Evolutionary conservation across 2,329 filamentous ascomycete species (phyloP).

Genomic region (Spiromastix sp.): DNA sequence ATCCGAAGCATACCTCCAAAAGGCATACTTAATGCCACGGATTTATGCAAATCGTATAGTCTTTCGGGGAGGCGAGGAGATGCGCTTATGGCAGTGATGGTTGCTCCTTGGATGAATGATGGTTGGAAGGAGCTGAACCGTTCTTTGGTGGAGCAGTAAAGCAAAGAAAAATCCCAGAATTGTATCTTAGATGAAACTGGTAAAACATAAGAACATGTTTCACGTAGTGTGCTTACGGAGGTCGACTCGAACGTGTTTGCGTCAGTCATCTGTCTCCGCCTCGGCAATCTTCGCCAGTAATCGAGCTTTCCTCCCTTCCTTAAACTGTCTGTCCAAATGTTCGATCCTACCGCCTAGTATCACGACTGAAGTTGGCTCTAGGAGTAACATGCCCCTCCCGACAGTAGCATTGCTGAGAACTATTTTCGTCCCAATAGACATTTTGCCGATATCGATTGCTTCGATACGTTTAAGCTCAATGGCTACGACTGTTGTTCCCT

Average conservation of each 20-base stretch:
- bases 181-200: too few species aligned
- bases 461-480: conserved; percentile 61
- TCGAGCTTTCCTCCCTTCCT: conserved; percentile 56
- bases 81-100: conserved; percentile 64
- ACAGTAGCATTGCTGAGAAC: conserved; percentile 55
- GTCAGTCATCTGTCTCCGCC: too few species aligned
- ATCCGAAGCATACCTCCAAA: conserved; percentile 61
- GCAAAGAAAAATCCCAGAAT: too few species aligned
- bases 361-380: conserved; percentile 58
- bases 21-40: conserved; percentile 56
- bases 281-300: conserved; percentile 54
- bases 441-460: conserved; percentile 47
- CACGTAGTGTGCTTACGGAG: too few species aligned
- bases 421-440: conserved; percentile 73
- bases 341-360: conserved; percentile 85
- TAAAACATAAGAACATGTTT: too few species aligned
- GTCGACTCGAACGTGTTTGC: too few species aligned
- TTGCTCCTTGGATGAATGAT: conserved; percentile 65
- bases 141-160: conserved; percentile 16
- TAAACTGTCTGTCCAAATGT: conserved; percentile 67
- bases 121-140: conserved; percentile 49
- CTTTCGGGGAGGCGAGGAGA: conserved; percentile 62
- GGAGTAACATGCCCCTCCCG: conserved; percentile 66
- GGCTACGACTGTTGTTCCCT: conserved; percentile 57
- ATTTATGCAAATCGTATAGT: conserved; percentile 63